Evolutionary conservation across 805 yeast species (phyloP).

Genomic region (Yarrowia keelungensis): DNA sequence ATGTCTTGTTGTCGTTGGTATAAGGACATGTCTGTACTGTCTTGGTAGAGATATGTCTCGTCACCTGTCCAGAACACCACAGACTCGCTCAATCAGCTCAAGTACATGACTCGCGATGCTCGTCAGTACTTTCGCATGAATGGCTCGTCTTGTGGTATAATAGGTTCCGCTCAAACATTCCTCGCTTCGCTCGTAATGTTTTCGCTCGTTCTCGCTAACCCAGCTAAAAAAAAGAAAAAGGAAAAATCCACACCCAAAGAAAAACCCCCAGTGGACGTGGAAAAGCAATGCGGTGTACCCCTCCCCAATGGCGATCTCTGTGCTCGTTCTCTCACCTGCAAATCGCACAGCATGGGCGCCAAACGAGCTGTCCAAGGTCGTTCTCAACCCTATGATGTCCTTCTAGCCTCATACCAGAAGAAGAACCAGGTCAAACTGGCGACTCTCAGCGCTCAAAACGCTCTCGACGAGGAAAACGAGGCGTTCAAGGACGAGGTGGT

Average conservation of each 20-base stretch:
- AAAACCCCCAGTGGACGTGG: conserved; percentile 85
- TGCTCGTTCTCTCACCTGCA: conserved; percentile 88
- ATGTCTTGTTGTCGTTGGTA: too few species aligned
- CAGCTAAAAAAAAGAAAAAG: conserved; percentile 46
- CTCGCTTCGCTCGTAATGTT: background rate
- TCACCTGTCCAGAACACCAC: too few species aligned
- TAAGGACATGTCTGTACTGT: too few species aligned
- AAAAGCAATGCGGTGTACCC: conserved; percentile 90
- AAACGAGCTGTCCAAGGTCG: conserved; percentile 89
- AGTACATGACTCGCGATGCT: too few species aligned
- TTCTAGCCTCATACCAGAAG: conserved; percentile 85
- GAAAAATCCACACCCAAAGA: conserved; percentile 55
- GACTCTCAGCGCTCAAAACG: conserved; percentile 51
- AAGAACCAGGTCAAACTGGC: conserved; percentile 87
- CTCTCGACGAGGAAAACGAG: conserved; percentile 48
- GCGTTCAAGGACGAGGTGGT: conserved; percentile 50
- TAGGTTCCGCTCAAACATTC: too few species aligned
- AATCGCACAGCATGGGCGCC: conserved; percentile 94
- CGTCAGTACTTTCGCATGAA: too few species aligned
- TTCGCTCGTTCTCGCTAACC: conserved; percentile 1
- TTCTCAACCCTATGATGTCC: conserved; percentile 82
- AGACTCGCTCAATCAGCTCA: too few species aligned
- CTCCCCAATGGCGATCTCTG: conserved; percentile 86
- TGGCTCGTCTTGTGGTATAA: too few species aligned
- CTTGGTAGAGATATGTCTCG: too few species aligned